Evolutionary conservation across 2,329 filamentous ascomycete genomes (phyloP).

Genomic region (Talaromyces albobiverticillius): DNA sequence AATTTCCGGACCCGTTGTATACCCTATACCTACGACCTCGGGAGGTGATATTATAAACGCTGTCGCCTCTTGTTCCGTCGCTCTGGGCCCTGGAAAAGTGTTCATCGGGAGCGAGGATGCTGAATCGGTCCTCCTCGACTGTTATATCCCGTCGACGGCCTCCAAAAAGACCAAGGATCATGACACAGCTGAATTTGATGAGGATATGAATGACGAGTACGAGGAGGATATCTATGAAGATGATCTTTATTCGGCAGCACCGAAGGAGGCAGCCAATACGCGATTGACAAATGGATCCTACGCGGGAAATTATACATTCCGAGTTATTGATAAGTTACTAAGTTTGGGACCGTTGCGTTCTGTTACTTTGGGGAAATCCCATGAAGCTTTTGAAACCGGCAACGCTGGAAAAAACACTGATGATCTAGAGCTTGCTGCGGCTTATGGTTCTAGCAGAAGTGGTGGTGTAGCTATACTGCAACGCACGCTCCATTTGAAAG

Average conservation of each 20-base stretch:
- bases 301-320: constrained; percentile 64
- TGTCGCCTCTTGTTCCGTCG: constrained; percentile 66
- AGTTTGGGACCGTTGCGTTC: constrained; percentile 79
- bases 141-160: constrained; percentile 65
- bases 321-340: constrained; percentile 70
- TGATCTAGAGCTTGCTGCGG: constrained; percentile 52
- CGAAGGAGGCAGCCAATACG: constrained; percentile 18
- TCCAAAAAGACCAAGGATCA: constrained; percentile 58
- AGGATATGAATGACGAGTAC: constrained; percentile 37
- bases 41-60: constrained; percentile 63
- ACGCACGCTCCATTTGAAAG: constrained; percentile 70
- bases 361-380: constrained; percentile 65
- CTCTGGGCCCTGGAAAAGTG: constrained; percentile 64
- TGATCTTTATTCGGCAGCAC: constrained; percentile 45
- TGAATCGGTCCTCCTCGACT: constrained; percentile 78
- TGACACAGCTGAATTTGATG: constrained; percentile 52
- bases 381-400: constrained; percentile 43
- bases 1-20: constrained; percentile 80
- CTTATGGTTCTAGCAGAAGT: constrained; percentile 56
- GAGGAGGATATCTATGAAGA: constrained; percentile 55
- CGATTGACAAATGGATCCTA: constrained; percentile 22
- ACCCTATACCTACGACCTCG: constrained; percentile 59
- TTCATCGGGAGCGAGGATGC: constrained; percentile 84
- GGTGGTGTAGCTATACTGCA: constrained; percentile 73
- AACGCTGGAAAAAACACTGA: constrained; percentile 15